Conservation (phyloP, 306 rosid species). For the Vigna trinervia region DNA sequence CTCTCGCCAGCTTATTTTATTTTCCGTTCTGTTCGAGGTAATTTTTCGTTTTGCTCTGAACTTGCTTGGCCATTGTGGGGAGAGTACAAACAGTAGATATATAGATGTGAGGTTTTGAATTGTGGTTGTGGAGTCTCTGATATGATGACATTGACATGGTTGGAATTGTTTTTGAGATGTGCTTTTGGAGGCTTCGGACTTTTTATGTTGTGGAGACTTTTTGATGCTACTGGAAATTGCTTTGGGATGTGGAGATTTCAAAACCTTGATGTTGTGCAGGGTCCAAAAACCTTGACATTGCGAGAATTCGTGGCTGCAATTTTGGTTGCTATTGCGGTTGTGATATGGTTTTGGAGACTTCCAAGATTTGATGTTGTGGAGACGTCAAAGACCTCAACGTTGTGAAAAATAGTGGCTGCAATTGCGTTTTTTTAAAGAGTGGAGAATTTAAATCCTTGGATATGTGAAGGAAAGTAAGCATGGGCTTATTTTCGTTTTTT, state of each 20-base stretch:
- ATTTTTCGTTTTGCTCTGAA: neutral
- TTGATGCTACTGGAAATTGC: neutral
- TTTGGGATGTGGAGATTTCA: neutral
- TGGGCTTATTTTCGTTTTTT: no score
- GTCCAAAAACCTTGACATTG: neutral
- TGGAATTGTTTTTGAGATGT: neutral
- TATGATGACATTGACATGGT: neutral
- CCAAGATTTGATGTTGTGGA: neutral
- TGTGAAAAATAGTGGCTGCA: neutral
- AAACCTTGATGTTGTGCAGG: no score
- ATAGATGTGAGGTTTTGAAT: neutral
- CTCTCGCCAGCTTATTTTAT: slow-evolving; percentile 62
- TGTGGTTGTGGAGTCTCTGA: neutral
- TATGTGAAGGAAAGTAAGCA: neutral
- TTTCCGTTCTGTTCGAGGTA: slow-evolving; percentile 82
- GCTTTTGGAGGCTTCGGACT: neutral
- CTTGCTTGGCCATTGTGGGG: neutral
- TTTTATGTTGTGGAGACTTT: neutral
- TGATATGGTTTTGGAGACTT: neutral
- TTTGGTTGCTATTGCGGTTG: neutral
- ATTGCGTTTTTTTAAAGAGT: neutral
- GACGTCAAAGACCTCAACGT: neutral
- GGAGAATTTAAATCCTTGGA: neutral
- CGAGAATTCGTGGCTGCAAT: neutral
- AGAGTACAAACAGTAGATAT: neutral